phyloP scores from a whole-genome alignment of 192 early-diverging fungal species.

The Backusella macrospora region DNA sequence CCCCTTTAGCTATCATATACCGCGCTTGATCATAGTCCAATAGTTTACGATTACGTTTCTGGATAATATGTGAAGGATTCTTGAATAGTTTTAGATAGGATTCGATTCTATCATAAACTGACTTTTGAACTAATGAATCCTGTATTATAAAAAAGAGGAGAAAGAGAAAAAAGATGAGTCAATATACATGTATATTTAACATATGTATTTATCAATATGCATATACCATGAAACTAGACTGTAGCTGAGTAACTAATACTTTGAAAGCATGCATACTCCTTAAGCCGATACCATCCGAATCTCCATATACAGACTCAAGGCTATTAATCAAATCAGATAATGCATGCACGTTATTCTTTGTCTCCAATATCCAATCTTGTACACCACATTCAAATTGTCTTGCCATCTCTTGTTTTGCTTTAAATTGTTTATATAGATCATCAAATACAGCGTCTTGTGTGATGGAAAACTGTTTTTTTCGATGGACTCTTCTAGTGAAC shows the following conservation, averaged over 20 bases:
- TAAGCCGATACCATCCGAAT: conserved; percentile 34
- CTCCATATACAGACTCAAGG: conserved; percentile 61
- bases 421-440: conserved; percentile 57
- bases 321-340: conserved; percentile 52
- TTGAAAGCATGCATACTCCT: conserved; percentile 39
- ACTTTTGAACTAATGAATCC: conserved; percentile 24
- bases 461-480: conserved; percentile 62
- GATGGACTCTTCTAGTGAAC: conserved; percentile 61
- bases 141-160: not conserved
- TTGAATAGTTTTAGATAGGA: conserved; percentile 55
- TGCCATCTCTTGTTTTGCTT: conserved; percentile 52
- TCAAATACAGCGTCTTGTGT: conserved; percentile 62
- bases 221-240: not conserved
- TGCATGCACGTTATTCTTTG: conserved; percentile 60
- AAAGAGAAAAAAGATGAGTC: not conserved
- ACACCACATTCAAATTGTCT: conserved; percentile 52
- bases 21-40: conserved; percentile 71
- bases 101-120: conserved; percentile 52
- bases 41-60: conserved; percentile 71
- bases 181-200: not conserved
- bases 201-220: not conserved
- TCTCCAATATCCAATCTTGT: conserved; percentile 48
- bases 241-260: conserved; percentile 37
- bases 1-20: conserved; percentile 60
- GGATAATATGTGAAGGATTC: conserved; percentile 69